Conservation (phyloP, 2,329 filamentous ascomycete genomes). For the Exophiala calicioides region DNA sequence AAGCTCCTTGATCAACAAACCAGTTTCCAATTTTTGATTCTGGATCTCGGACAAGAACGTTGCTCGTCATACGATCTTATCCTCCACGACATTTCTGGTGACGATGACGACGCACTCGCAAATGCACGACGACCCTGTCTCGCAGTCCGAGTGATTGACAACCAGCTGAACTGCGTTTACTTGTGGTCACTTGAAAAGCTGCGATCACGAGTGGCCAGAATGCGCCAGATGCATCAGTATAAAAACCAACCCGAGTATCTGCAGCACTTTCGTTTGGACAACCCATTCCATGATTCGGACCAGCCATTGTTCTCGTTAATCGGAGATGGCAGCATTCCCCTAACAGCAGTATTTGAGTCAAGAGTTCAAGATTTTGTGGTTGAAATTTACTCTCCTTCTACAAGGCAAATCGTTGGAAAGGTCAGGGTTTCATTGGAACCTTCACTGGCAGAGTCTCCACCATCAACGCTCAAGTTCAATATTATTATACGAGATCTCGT, state of each 20-base stretch:
- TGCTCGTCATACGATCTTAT: slow-evolving; percentile 97
- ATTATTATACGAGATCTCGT: slow-evolving; percentile 96
- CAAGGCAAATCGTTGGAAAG: slow-evolving; percentile 84
- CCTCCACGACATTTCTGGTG: slow-evolving; percentile 81
- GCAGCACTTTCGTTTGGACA: slow-evolving; percentile 87
- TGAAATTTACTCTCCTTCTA: slow-evolving; percentile 90
- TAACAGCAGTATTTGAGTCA: slow-evolving; percentile 90
- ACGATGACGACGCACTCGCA: slow-evolving; percentile 82
- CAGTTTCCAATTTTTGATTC: slow-evolving; percentile 90
- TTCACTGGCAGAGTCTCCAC: slow-evolving; percentile 86
- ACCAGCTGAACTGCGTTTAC: slow-evolving; percentile 79
- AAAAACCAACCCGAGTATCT: slow-evolving; percentile 93
- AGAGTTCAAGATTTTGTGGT: slow-evolving; percentile 91
- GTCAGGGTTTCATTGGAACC: slow-evolving; percentile 89
- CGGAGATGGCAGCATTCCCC: slow-evolving; percentile 87
- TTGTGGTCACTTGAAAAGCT: slow-evolving; percentile 95
- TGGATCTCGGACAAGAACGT: slow-evolving; percentile 83
- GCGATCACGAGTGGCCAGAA: slow-evolving; percentile 79
- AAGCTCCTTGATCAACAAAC: slow-evolving; percentile 92
- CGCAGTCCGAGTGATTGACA: slow-evolving; percentile 86
- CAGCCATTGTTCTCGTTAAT: slow-evolving; percentile 91
- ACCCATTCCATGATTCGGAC: slow-evolving; percentile 87
- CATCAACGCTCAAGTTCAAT: slow-evolving; percentile 94
- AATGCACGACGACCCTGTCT: slow-evolving; percentile 85
- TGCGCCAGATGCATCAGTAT: slow-evolving; percentile 97